phyloP scores from a whole-genome alignment of 805 yeast species.

The Wickerhamiella sergipiensis region DNA sequence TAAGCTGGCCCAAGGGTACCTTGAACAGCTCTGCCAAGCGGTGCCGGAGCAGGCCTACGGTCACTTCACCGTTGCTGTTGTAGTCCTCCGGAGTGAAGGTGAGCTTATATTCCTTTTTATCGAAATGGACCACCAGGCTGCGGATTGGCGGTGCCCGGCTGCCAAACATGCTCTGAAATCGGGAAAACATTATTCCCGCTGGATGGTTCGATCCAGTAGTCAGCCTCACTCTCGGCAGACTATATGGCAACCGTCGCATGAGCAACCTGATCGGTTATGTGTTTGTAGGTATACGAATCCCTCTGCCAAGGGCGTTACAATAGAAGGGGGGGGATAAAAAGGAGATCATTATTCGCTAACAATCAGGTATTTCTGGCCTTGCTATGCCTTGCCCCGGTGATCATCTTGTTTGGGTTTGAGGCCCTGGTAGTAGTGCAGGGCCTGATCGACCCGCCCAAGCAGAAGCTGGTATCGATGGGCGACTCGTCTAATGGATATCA shows the following conservation, averaged over 20 bases:
- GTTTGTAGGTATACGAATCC: conserved; percentile 14
- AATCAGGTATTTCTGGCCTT: conserved; percentile 24
- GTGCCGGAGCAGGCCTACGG: conserved; percentile 44
- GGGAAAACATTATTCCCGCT: not conserved
- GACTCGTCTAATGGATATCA: no score
- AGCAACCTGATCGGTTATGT: conserved; percentile 10
- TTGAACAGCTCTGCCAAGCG: conserved; percentile 44
- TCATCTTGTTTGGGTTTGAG: conserved; percentile 14
- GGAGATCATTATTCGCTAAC: conserved; percentile 2
- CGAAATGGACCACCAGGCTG: conserved; percentile 13
- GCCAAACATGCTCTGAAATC: not conserved
- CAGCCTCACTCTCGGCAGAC: not conserved
- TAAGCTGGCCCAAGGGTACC: conserved; percentile 24
- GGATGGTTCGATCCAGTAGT: not conserved
- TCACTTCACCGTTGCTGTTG: conserved; percentile 52
- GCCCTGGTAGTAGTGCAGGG: conserved; percentile 8
- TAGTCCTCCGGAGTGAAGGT: conserved; percentile 17
- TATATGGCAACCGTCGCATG: not conserved
- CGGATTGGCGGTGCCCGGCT: not conserved
- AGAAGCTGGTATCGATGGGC: no score
- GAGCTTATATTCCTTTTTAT: conserved; percentile 14
- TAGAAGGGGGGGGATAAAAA: not conserved
- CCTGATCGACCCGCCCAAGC: not conserved
- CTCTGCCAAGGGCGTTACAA: no score
- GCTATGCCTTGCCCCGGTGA: conserved; percentile 29